A percentile compares a stretch with the other conserved stretches of the same genome.
phyloP scores from a whole-genome alignment of 2,329 filamentous ascomycete genomes.

The Endothia cerciana region DNA sequence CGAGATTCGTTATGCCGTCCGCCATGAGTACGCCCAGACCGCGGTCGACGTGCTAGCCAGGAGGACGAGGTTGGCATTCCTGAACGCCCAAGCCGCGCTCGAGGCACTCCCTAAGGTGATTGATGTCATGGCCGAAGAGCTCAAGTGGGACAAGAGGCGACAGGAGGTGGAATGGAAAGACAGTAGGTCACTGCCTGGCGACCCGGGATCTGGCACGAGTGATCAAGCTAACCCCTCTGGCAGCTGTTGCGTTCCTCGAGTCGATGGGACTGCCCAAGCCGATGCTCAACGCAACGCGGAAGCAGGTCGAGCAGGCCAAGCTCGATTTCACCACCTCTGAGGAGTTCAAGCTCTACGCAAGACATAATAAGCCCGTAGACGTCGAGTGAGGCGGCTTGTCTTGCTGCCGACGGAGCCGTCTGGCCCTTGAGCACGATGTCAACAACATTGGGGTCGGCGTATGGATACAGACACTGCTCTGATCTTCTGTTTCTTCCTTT shows the following conservation, averaged over 20 bases:
- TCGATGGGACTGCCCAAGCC: slow-evolving; percentile 69
- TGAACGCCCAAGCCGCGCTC: slow-evolving; percentile 88
- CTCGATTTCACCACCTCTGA: slow-evolving; percentile 59
- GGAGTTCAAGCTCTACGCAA: slow-evolving; percentile 66
- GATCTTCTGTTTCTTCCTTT: not conserved
- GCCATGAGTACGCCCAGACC: slow-evolving; percentile 90
- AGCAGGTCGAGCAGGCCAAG: slow-evolving; percentile 64
- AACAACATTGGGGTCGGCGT: slow-evolving; percentile 28
- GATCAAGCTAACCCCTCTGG: slow-evolving; percentile 17
- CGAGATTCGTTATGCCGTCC: slow-evolving; percentile 85
- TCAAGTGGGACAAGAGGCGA: slow-evolving; percentile 74
- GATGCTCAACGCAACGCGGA: slow-evolving; percentile 60
- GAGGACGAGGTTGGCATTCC: slow-evolving; percentile 81
- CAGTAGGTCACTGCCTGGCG: slow-evolving; percentile 48
- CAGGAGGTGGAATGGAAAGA: slow-evolving; percentile 84
- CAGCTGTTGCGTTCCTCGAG: slow-evolving; percentile 63
- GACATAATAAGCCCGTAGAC: slow-evolving; percentile 57
- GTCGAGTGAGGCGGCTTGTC: slow-evolving; percentile 32
- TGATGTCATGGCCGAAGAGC: slow-evolving; percentile 84
- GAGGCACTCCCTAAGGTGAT: slow-evolving; percentile 85
- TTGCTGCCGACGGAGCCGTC: too few relatives aligned
- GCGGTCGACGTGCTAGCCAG: slow-evolving; percentile 87
- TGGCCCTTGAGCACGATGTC: slow-evolving; percentile 27
- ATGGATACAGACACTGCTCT: slow-evolving; percentile 22
- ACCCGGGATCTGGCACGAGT: slow-evolving; percentile 4